Conservation (phyloP, 2,329 filamentous ascomycete genomes). For the Pseudofabraea citricarpa region DNA sequence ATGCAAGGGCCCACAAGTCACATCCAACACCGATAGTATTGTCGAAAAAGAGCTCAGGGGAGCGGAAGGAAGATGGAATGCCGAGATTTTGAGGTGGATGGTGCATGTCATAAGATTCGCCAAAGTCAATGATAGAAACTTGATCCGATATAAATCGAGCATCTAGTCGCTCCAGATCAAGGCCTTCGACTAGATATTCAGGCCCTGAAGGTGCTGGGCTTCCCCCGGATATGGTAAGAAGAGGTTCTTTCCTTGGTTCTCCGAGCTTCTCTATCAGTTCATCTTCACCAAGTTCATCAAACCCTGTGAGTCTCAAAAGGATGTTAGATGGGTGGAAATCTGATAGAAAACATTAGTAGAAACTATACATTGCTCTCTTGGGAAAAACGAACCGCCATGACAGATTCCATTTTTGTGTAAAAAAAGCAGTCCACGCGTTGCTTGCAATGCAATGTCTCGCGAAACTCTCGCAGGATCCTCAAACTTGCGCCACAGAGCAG, state of each 20-base stretch:
- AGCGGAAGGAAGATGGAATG: too few relatives aligned
- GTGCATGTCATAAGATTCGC: too few relatives aligned
- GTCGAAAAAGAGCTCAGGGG: too few relatives aligned
- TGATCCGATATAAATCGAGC: constrained; percentile 7
- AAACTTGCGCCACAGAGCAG: constrained; percentile 6
- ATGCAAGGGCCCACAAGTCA: too few relatives aligned
- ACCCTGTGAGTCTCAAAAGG: constrained; percentile 6
- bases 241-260: constrained; percentile 7
- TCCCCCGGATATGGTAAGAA: constrained; percentile 7
- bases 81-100: too few relatives aligned
- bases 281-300: constrained; percentile 6
- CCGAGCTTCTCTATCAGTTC: constrained; percentile 6
- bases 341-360: constrained; percentile 3
- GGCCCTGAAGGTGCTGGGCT: constrained; percentile 7
- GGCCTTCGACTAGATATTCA: constrained; percentile 9
- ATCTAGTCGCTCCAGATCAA: constrained; percentile 6
- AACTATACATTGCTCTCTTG: background rate
- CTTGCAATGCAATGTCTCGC: constrained; percentile 4
- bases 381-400: constrained; percentile 4
- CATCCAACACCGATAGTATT: too few relatives aligned
- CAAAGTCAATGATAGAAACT: constrained; percentile 9
- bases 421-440: constrained; percentile 5
- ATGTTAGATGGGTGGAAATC: constrained; percentile 10
- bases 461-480: constrained; percentile 5
- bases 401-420: constrained; percentile 7